These are phyloP conservation scores for Tilletia indica DNA, from an alignment of 1,284 basidiomycete species.

Conservation along the genomic window DNA sequence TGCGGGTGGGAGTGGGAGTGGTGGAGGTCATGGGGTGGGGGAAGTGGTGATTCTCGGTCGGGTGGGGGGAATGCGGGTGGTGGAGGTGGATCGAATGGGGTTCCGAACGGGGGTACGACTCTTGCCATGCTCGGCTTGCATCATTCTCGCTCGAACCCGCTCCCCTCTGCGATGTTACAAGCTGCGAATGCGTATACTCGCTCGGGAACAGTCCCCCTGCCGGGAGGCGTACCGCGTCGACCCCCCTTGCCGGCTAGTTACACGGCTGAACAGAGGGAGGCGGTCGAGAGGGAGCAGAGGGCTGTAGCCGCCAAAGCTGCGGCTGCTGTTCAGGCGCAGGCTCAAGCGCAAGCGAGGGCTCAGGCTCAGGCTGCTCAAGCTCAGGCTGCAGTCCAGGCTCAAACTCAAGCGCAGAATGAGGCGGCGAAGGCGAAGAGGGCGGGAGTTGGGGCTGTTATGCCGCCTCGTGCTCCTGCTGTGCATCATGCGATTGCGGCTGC, in stretches of 20 bases:
- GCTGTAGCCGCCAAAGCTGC: not conserved
- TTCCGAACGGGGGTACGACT: no score
- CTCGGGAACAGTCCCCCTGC: not conserved
- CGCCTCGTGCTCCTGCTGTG: no score
- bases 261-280: conserved; percentile 8
- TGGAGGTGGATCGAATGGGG: not conserved
- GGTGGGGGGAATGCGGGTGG: not conserved
- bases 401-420: not conserved
- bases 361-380: not conserved
- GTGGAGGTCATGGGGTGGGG: not conserved
- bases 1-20: not conserved
- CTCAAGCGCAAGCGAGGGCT: not conserved
- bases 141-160: not conserved
- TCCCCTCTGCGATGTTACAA: conserved; percentile 12
- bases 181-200: conserved; percentile 12
- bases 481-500: no score
- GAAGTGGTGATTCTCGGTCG: not conserved
- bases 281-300: conserved; percentile 8
- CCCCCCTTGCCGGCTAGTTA: conserved; percentile 10
- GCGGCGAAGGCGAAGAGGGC: no score
- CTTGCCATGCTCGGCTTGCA: not conserved
- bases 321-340: not conserved
- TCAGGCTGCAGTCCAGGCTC: conserved; percentile 2
- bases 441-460: no score
- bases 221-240: not conserved